Base-by-base conservation (phyloP, 2,329 filamentous ascomycete genomes). In the Aspergillus bombycis region DNA sequence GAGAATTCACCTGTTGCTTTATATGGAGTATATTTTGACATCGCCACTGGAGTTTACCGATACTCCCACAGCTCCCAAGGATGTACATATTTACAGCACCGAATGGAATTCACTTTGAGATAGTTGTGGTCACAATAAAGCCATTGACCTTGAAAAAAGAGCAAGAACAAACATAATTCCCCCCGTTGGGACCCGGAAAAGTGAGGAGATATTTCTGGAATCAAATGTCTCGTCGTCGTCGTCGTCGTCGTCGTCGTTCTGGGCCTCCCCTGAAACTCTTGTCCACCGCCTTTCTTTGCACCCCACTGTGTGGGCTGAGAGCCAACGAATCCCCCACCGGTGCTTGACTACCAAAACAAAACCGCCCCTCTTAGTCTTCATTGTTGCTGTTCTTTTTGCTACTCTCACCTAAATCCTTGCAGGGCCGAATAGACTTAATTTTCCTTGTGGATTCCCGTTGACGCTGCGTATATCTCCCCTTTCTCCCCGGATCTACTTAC, bases 271-370 rank as follows among this genome's bases (percentile, higher is more conserved):
- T 11, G n/a, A 26, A 34, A 38, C 10, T 9, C 10, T 32, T 34
- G 34, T 41, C 34, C 50, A 60, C 58, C 58, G 58, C 58, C 48
- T 60, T 60, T 60, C 52, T 32, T 36, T 32, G 26, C 14, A 26
- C 48, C 48, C 58, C 58, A 60, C 58, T 53, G 30, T n/a, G 34
- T 30, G 48, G 21, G 34, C 34, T 41, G 36, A 52, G 50, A 60
- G 45, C 54, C 60, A 62, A 26, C 53, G 55, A 41, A 23, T 55
- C 50, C 50, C 46, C 50, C 41, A 43, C 43, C 60, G 30, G 45
- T 34, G 21, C 54, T 53, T 46, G 45, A 48, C 53, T 32, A 58
- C 54, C 60, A 62, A 58, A 62, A 62, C 60, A 62, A 62, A 61
- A 52, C 53, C 60, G 46, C 60, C 55, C 54, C 55, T 60, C 58